Base-by-base conservation (phyloP, 2,329 filamentous ascomycete species). In the Trichoderma sp. region DNA sequence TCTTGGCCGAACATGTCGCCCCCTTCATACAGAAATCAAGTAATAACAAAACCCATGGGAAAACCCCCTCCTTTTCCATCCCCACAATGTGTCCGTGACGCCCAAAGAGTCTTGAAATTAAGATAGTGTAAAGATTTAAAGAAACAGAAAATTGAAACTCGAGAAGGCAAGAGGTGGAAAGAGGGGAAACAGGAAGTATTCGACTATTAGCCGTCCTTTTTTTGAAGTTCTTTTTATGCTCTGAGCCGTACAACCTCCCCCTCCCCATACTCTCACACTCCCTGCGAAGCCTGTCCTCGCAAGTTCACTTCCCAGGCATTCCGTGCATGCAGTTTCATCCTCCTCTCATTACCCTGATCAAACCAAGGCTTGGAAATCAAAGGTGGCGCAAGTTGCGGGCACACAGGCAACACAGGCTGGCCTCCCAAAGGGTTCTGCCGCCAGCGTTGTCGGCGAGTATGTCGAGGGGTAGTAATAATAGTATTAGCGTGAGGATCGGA, bases 291-390 rank as follows among this genome's bases (percentile, higher is more conserved):
- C 16, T 71, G 18, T 53, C 18, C 38, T 50, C 18, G 68, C 27
- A 71, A 35, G 31, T 45, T 33, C 18, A 50, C 8, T 11, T 16
- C 56, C 68, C 68, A 71, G 7, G 68, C 68, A 50, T 71, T 71
- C 29, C 68, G 63, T 38, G 68, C 68, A 6, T 76, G 75, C 69
- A 64, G 59, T 65, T 72, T 68, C 73, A 67, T 75, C 35, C 33
- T 76, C 38, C 56, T 76, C 50, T 76, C 76, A 3, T 21, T 71
- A 3, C 69, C 72, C 63, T 75, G 60, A 35, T 59, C 31, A 16
- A 75, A 63, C 76, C 73, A 74, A 45, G 50, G 68, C 14, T 21
- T 31, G 1, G 45, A 29, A 16, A 59, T n/a, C 38, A 35, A 33
- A 29, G 59, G 21, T 6, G 62, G 31, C 5, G 14, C 29, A 66